Conservation (phyloP, 2,329 filamentous ascomycete genomes). For the Venturia pyrina region DNA sequence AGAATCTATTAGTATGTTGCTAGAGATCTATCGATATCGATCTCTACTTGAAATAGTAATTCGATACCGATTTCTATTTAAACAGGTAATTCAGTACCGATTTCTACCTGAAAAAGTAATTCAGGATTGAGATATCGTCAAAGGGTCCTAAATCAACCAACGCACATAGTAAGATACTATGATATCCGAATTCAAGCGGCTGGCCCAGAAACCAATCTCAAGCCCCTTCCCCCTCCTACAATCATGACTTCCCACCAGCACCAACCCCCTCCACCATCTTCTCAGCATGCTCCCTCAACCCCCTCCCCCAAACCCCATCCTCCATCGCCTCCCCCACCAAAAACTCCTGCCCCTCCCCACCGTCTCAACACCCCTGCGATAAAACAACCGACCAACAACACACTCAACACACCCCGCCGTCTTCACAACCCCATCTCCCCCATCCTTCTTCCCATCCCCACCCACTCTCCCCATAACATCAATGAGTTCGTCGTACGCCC, state of each 20-base stretch:
- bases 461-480: background rate
- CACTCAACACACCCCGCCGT: conserved; percentile 4
- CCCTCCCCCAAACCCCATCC: conserved; percentile 2
- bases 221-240: no score
- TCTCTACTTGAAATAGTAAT: no score
- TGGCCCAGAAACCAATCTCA: no score
- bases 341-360: background rate
- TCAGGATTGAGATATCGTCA: no score
- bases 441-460: conserved; percentile 3
- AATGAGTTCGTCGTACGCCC: conserved; percentile 22
- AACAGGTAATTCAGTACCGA: no score
- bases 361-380: background rate
- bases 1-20: no score
- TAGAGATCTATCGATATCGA: no score
- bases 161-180: no score
- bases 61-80: no score
- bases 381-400: background rate
- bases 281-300: background rate
- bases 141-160: no score
- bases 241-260: background rate
- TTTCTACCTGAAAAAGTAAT: no score
- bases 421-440: background rate
- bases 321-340: background rate
- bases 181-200: no score
- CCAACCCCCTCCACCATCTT: background rate